Conservation (phyloP, 1,139 yeast genomes). For the Kodamaea alishanica region DNA sequence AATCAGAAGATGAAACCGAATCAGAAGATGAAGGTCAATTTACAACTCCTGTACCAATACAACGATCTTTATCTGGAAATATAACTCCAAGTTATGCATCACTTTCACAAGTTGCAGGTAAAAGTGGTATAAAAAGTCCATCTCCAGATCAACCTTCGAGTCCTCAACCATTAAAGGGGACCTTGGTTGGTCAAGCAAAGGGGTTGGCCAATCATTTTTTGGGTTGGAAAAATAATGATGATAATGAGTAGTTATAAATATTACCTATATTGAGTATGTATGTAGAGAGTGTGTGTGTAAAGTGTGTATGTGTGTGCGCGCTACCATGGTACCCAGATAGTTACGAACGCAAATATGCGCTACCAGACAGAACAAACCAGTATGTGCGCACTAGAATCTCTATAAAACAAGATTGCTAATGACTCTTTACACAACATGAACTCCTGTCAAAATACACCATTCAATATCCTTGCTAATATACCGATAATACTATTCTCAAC, state of each 20-base stretch:
- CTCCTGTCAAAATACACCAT: constrained; percentile 8
- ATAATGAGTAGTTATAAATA: neutral
- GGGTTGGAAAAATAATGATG: constrained; percentile 26
- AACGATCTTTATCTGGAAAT: constrained; percentile 11
- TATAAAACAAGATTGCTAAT: neutral
- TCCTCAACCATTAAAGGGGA: constrained; percentile 8
- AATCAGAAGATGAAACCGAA: constrained; percentile 32
- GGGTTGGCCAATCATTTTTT: constrained; percentile 38
- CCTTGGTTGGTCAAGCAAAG: constrained; percentile 37
- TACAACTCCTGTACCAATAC: constrained; percentile 1
- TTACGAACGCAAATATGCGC: too few species aligned
- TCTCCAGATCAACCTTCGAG: constrained; percentile 20
- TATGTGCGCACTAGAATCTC: too few species aligned
- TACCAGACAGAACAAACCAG: too few species aligned
- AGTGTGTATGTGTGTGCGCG: too few species aligned
- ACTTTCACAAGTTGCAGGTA: constrained; percentile 52
- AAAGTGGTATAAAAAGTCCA: constrained; percentile 36
- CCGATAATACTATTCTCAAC: constrained; percentile 9
- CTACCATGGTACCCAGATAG: too few species aligned
- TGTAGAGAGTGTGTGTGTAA: neutral
- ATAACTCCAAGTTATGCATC: constrained; percentile 35
- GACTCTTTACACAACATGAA: constrained; percentile 1
- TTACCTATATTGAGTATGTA: neutral
- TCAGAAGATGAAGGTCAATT: constrained; percentile 3
- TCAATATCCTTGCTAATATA: constrained; percentile 9